Evolutionary conservation across 2,329 filamentous ascomycete genomes (phyloP), one percentile per base, ranked within the genome.

Genomic region (Neopestalotiopsis sp.): DNA sequence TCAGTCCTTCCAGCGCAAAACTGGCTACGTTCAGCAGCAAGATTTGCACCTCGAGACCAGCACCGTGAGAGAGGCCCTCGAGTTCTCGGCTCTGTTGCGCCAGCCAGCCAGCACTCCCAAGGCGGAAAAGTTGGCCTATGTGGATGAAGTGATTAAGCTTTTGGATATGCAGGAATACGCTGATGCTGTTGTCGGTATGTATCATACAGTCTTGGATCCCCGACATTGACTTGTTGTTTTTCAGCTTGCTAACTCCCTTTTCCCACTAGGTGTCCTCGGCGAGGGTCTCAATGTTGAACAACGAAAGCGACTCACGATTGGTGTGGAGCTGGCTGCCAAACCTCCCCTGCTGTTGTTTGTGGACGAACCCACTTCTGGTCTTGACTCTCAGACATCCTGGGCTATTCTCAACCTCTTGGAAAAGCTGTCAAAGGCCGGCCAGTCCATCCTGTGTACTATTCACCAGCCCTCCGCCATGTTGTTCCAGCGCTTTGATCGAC

Each of bases 1-100:
- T 73, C 86, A 87, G 58, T 94, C 92, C 0, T 97, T 97, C 87
- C 94, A 97, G 80, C 92, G 94, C 72, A 96, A 95, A 82, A 97
- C 94, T 0, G 94, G 94, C 63, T 97, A 97, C 74, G 94, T 95
- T 45, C 94, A 97, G 77, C 95, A 97, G 79, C 94, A 97, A 78
- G 95, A 98, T 87, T 86, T 97, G 14, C 95, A 97, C 78, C 85
- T 97, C 58, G 62, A 24, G 20, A 68, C 62, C 1, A 34, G 28
- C 17, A 66, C 64, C 14, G 64, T 66, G 34, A 20, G 64, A 12
- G 64, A 66, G 28, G 64, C 64, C 5, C 20, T 66, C 5, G 24
- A 20, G 57, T 92, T 92, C 77, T 89, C 86, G 73, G 90, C 90
- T 38, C 74, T 90, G 5, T 86, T 92, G 49, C 87, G 90, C 68